phyloP scores from a whole-genome alignment of 139 green algal species.

The Chlorella sp. region DNA sequence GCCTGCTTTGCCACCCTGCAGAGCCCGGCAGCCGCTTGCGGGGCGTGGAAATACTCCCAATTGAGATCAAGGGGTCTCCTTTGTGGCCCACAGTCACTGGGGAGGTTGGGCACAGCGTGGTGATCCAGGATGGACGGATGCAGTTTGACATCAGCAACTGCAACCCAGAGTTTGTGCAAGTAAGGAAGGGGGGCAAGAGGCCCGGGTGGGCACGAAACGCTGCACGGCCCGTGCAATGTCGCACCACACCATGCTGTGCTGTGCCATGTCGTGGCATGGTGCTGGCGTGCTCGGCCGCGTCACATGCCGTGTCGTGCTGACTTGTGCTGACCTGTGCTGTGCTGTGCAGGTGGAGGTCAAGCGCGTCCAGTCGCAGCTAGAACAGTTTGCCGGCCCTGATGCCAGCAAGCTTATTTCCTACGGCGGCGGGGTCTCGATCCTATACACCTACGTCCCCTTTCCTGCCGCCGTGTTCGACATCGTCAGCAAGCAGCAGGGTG shows the following conservation, averaged over 20 bases:
- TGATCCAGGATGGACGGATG: not conserved
- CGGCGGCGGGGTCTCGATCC: not conserved
- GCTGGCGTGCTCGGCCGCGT: too few species aligned
- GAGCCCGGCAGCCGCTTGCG: not conserved
- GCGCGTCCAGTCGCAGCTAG: not conserved
- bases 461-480: not conserved
- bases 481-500: constrained; percentile 10
- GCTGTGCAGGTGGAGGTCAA: not conserved
- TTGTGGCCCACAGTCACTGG: not conserved
- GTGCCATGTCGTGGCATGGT: not conserved
- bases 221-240: too few species aligned
- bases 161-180: not conserved
- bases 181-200: not conserved
- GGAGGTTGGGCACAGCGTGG: not conserved
- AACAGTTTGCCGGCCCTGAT: not conserved
- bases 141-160: not conserved
- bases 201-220: too few species aligned
- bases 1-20: not conserved
- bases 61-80: constrained; percentile 1
- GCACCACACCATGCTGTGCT: not conserved
- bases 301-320: not conserved
- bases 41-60: not conserved
- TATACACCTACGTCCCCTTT: not conserved
- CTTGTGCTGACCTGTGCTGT: not conserved
- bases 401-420: not conserved